These are phyloP conservation scores for Hymenoscyphus scutula DNA, from an alignment of 2,329 filamentous ascomycete genomes.

Conservation along the genomic window DNA sequence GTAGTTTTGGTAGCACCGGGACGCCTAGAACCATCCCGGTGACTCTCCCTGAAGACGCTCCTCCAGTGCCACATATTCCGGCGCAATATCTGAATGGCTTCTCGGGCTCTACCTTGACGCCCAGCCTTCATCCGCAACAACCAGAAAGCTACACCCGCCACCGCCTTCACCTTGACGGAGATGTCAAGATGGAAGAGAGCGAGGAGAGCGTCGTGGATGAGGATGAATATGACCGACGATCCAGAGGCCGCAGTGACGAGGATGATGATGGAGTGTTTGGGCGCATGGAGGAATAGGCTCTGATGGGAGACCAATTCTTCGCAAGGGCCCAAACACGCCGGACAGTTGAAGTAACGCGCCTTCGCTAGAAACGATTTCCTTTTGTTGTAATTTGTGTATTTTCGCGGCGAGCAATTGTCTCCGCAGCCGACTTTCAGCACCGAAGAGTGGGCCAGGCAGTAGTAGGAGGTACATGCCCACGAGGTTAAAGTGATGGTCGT, in stretches of 20 bases:
- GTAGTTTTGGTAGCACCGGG: conserved; percentile 66
- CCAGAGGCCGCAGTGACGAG: conserved; percentile 71
- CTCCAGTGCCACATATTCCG: conserved; percentile 84
- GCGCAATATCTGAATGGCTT: conserved; percentile 69
- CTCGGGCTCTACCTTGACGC: conserved; percentile 56
- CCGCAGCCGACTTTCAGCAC: conserved; percentile 64
- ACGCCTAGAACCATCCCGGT: conserved; percentile 65
- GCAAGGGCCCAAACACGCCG: neutral
- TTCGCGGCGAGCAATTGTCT: conserved; percentile 52
- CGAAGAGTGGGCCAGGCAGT: conserved; percentile 57
- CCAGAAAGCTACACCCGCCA: conserved; percentile 63
- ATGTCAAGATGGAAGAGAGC: conserved; percentile 68
- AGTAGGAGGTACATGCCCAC: conserved; percentile 45
- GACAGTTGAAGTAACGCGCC: conserved; percentile 8
- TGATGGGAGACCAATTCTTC: neutral
- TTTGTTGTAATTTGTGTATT: conserved; percentile 38
- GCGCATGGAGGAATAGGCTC: conserved; percentile 79
- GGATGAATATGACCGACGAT: conserved; percentile 59
- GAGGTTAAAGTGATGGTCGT: conserved; percentile 71
- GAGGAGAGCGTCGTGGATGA: conserved; percentile 63
- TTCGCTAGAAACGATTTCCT: conserved; percentile 23
- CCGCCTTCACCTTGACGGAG: conserved; percentile 54
- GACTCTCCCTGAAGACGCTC: conserved; percentile 70
- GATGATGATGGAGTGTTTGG: conserved; percentile 96
- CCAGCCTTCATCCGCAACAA: conserved; percentile 53